Evolutionary conservation across 805 yeast genomes (phyloP).

Genomic region (Dipodascopsis uninucleata): DNA sequence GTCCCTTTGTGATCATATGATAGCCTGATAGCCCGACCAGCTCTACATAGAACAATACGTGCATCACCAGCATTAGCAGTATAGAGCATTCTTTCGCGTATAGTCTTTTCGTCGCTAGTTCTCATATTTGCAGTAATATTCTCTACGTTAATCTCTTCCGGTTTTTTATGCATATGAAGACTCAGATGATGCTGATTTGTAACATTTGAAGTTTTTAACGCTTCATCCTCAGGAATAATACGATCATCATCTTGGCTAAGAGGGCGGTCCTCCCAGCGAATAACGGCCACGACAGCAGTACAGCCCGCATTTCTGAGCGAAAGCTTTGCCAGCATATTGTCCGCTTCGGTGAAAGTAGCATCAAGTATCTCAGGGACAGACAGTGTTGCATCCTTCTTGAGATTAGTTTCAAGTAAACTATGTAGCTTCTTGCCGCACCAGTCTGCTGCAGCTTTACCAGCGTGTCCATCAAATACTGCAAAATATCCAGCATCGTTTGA

Average conservation of each 20-base stretch:
- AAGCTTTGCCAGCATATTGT: slow-evolving; percentile 56
- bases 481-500: slow-evolving; percentile 81
- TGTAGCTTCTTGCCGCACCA: slow-evolving; percentile 92
- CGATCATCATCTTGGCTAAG: slow-evolving; percentile 9
- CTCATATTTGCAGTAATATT: too few relatives aligned
- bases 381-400: slow-evolving; percentile 34
- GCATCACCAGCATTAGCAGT: slow-evolving; percentile 97
- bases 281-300: slow-evolving; percentile 90
- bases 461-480: slow-evolving; percentile 96
- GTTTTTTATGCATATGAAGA: too few relatives aligned
- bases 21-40: slow-evolving; percentile 57
- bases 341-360: slow-evolving; percentile 72
- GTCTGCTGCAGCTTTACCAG: slow-evolving; percentile 87
- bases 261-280: slow-evolving; percentile 65
- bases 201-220: slow-evolving; percentile 1
- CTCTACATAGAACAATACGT: slow-evolving; percentile 61
- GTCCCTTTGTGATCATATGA: slow-evolving; percentile 93
- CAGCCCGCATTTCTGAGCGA: slow-evolving; percentile 78
- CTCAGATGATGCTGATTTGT: too few relatives aligned
- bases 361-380: slow-evolving; percentile 63
- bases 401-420: slow-evolving; percentile 45
- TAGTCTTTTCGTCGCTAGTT: too few relatives aligned
- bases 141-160: too few relatives aligned
- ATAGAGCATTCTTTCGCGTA: slow-evolving; percentile 59
- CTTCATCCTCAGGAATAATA: too few relatives aligned